phyloP scores from a whole-genome alignment of 78 protist genomes.

The Guillardia theta region DNA sequence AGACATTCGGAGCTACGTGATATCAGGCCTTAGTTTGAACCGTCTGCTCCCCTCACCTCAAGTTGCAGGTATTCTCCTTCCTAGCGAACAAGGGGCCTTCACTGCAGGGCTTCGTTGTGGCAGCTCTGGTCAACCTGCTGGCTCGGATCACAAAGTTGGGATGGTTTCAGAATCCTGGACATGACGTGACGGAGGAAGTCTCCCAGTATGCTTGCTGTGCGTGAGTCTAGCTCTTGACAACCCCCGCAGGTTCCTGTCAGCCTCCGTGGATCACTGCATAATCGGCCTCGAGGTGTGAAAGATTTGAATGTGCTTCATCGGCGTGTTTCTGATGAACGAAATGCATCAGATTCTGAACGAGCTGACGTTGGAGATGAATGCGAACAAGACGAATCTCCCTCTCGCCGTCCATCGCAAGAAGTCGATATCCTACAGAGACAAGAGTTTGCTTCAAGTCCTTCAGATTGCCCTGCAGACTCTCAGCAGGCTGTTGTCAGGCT shows the following conservation, averaged over 20 bases:
- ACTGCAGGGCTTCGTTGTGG: not conserved
- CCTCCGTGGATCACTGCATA: not conserved
- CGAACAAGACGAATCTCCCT: not conserved
- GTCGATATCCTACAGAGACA: not conserved
- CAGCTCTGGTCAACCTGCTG: not conserved
- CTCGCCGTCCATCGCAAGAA: not conserved
- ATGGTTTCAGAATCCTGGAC: not conserved
- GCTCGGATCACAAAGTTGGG: not conserved
- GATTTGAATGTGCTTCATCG: too few relatives aligned
- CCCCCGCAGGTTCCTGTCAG: not conserved
- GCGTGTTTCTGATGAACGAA: too few relatives aligned
- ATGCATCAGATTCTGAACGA: not conserved
- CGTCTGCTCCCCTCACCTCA: not conserved
- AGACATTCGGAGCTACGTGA: not conserved
- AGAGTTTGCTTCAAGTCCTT: not conserved
- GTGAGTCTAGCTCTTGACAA: not conserved
- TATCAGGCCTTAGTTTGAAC: not conserved
- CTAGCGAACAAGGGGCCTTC: constrained; percentile 3
- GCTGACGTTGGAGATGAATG: not conserved
- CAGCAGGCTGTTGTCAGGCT: not conserved
- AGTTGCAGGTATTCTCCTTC: not conserved
- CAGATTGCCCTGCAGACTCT: not conserved
- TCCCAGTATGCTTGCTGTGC: not conserved
- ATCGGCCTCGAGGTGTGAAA: not conserved
- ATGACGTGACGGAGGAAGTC: not conserved